These are phyloP conservation scores for Cadophora sp. DNA, from an alignment of 2,329 filamentous ascomycete genomes.

Conservation along the genomic window DNA sequence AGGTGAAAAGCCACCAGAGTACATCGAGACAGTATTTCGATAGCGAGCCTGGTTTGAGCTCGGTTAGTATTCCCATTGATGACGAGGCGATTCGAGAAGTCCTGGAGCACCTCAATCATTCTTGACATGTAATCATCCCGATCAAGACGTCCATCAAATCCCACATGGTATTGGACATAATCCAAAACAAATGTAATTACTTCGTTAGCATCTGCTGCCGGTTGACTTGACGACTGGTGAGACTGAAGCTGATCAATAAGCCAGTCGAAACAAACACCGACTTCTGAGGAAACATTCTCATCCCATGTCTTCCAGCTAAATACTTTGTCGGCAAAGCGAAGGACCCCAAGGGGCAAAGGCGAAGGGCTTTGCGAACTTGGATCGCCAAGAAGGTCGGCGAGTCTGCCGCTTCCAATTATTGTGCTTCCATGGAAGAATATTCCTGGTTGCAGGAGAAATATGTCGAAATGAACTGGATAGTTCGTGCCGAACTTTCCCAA, in stretches of 20 bases:
- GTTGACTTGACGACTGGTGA: neutral
- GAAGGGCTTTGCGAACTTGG: constrained; percentile 27
- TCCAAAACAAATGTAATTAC: constrained; percentile 37
- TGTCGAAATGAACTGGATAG: constrained; percentile 68
- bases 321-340: constrained; percentile 52
- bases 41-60: constrained; percentile 9
- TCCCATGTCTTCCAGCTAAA: constrained; percentile 65
- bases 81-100: constrained; percentile 35
- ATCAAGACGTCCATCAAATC: constrained; percentile 29
- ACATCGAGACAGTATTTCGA: constrained; percentile 32
- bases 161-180: constrained; percentile 40
- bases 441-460: constrained; percentile 61
- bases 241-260: constrained; percentile 53
- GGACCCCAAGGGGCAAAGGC: neutral
- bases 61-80: neutral
- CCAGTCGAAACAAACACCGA: constrained; percentile 67
- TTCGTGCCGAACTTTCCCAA: constrained; percentile 66
- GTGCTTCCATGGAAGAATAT: constrained; percentile 67
- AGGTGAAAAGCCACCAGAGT: constrained; percentile 49
- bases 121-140: constrained; percentile 37
- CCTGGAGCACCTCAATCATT: constrained; percentile 40
- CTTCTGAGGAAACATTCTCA: constrained; percentile 63
- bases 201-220: constrained; percentile 22
- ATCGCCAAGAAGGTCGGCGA: constrained; percentile 47
- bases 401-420: constrained; percentile 60